phyloP scores from a whole-genome alignment of 768 basidiomycete species.

The Termitomyces sp. region DNA sequence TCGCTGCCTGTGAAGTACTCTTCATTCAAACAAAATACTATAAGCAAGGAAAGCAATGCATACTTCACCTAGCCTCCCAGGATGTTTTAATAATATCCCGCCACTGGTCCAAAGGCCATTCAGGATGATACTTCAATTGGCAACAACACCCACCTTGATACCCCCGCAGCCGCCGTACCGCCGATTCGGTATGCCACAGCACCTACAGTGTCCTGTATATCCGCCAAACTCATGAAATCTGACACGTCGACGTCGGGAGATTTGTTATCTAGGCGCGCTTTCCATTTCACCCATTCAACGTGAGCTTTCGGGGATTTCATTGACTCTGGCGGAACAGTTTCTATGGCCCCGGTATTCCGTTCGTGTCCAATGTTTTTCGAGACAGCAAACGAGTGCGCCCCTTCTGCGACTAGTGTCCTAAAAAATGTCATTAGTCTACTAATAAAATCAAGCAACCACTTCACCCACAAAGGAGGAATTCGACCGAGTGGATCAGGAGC shows the following conservation, averaged over 20 bases:
- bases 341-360: constrained; percentile 8
- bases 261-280: constrained; percentile 27
- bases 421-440: neutral
- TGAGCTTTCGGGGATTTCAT: constrained; percentile 46
- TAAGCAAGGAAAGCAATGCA: neutral
- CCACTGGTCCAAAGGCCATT: constrained; percentile 40
- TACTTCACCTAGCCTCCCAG: constrained; percentile 77
- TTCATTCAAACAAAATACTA: neutral
- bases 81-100: constrained; percentile 68
- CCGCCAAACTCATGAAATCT: constrained; percentile 15
- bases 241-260: neutral
- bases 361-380: constrained; percentile 8
- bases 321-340: constrained; percentile 32
- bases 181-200: constrained; percentile 52
- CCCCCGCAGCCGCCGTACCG: constrained; percentile 57
- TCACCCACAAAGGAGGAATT: constrained; percentile 59
- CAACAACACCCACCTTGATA: constrained; percentile 52
- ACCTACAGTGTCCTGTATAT: constrained; percentile 76
- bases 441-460: neutral
- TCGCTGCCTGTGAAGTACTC: constrained; percentile 45
- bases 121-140: neutral
- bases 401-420: constrained; percentile 57
- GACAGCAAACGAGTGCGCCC: constrained; percentile 53
- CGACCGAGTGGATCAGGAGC: constrained; percentile 49
- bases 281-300: constrained; percentile 61